Conservation (phyloP, 768 basidiomycete species). For the Collybia nuda region DNA sequence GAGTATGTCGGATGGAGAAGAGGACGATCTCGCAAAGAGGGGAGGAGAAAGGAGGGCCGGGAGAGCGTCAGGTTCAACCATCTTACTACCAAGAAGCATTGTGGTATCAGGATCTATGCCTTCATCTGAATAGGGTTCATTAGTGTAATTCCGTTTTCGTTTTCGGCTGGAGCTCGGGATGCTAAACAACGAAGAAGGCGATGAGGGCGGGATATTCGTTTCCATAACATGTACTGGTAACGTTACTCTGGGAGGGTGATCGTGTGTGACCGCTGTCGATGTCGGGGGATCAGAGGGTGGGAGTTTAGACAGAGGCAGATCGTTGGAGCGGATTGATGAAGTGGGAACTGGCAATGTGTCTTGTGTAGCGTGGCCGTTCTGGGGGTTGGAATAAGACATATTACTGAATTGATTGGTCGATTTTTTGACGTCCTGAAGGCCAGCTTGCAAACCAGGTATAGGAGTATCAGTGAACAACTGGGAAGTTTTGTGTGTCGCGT, state of each 20-base stretch:
- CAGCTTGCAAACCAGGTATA: too few relatives aligned
- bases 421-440: too few relatives aligned
- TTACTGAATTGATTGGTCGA: background rate
- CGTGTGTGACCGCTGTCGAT: slow-evolving; percentile 22
- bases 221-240: slow-evolving; percentile 22
- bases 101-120: slow-evolving; percentile 1
- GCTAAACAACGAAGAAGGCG: slow-evolving; percentile 30
- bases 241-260: slow-evolving; percentile 33
- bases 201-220: slow-evolving; percentile 24
- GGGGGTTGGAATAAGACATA: background rate
- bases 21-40: slow-evolving; percentile 48
- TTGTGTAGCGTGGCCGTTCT: slow-evolving; percentile 5
- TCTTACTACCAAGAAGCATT: slow-evolving; percentile 4
- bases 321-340: slow-evolving; percentile 15
- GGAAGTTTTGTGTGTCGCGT: background rate
- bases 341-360: slow-evolving; percentile 10
- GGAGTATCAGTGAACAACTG: background rate
- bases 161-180: slow-evolving; percentile 11
- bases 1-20: slow-evolving; percentile 19
- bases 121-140: slow-evolving; percentile 24
- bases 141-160: slow-evolving; percentile 17
- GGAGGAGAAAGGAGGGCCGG: slow-evolving; percentile 31
- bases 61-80: slow-evolving; percentile 12
- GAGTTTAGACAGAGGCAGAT: slow-evolving; percentile 18
- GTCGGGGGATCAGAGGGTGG: slow-evolving; percentile 34